These are phyloP conservation scores for Globisporangium nunn DNA, from an alignment of 352 stramenopile species.

Conservation along the genomic window DNA sequence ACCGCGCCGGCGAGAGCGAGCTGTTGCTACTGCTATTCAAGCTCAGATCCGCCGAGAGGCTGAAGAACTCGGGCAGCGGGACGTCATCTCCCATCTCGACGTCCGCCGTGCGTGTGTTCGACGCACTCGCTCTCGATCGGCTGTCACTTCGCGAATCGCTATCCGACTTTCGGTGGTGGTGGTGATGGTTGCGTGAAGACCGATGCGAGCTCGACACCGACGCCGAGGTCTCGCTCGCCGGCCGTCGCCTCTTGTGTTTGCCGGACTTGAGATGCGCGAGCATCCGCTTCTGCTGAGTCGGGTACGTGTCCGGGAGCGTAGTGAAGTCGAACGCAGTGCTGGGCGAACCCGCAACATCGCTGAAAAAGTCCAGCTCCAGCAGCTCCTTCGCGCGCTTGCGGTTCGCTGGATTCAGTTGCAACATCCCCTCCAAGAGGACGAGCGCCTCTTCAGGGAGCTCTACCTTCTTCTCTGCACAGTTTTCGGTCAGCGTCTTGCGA, in stretches of 20 bases:
- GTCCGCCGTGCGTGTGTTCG: conserved; percentile 2
- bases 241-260: conserved; percentile 23
- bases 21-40: conserved; percentile 3
- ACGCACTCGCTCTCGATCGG: neutral
- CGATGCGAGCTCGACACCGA: conserved; percentile 12
- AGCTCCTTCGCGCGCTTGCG: conserved; percentile 42
- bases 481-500: conserved; percentile 69
- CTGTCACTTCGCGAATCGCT: conserved; percentile 3
- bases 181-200: conserved; percentile 16
- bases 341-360: conserved; percentile 17
- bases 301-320: conserved; percentile 36
- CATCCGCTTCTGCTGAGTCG: conserved; percentile 51
- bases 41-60: conserved; percentile 13
- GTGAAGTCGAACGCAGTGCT: conserved; percentile 32
- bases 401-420: conserved; percentile 66
- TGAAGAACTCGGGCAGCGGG: conserved; percentile 41
- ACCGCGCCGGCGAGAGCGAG: neutral
- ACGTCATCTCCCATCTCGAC: conserved; percentile 38
- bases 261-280: conserved; percentile 43
- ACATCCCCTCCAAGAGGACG: conserved; percentile 62
- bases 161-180: conserved; percentile 15
- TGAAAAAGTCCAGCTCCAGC: conserved; percentile 55
- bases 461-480: conserved; percentile 30
- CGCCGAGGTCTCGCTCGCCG: conserved; percentile 9
- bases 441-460: conserved; percentile 50